Conservation (phyloP, 2,329 filamentous ascomycete species). For the Lasiodiplodia hormozganensis region DNA sequence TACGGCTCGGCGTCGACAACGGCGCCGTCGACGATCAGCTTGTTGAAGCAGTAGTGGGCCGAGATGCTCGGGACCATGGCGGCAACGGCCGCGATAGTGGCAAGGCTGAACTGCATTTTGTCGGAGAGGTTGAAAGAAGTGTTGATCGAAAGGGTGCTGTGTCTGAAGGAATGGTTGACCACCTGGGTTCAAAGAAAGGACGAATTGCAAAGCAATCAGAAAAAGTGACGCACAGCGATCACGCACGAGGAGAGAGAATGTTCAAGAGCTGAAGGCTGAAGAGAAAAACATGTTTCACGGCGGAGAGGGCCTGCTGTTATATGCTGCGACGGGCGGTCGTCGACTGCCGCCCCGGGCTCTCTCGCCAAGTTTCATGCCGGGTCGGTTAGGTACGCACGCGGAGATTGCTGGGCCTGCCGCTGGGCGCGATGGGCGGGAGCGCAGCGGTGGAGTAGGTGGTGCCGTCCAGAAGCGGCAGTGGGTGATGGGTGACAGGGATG, state of each 20-base stretch:
- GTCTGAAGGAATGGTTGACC: constrained; percentile 23
- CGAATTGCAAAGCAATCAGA: constrained; percentile 20
- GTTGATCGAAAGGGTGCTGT: constrained; percentile 19
- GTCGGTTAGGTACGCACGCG: constrained; percentile 25
- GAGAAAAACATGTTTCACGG: constrained; percentile 6
- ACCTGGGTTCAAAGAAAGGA: constrained; percentile 27
- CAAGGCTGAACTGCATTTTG: constrained; percentile 42
- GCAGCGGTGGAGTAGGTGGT: not conserved
- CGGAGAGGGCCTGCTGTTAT: constrained; percentile 5
- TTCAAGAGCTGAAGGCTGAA: constrained; percentile 14
- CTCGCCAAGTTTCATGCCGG: constrained; percentile 25
- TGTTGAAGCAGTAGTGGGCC: constrained; percentile 48
- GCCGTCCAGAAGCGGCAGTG: constrained; percentile 18
- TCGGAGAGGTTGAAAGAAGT: not conserved
- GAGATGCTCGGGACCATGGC: constrained; percentile 34
- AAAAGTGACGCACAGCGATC: constrained; percentile 29
- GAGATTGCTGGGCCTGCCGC: constrained; percentile 16
- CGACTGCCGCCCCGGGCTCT: not conserved
- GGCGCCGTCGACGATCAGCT: constrained; percentile 43
- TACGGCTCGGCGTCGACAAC: constrained; percentile 38
- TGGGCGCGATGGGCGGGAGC: not conserved
- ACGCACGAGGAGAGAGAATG: constrained; percentile 16
- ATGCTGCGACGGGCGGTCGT: not conserved
- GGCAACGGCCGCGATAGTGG: constrained; percentile 37
- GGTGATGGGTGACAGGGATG: constrained; percentile 19